phyloP scores from a whole-genome alignment of 768 basidiomycete genomes.

The Mycena haematopus region DNA sequence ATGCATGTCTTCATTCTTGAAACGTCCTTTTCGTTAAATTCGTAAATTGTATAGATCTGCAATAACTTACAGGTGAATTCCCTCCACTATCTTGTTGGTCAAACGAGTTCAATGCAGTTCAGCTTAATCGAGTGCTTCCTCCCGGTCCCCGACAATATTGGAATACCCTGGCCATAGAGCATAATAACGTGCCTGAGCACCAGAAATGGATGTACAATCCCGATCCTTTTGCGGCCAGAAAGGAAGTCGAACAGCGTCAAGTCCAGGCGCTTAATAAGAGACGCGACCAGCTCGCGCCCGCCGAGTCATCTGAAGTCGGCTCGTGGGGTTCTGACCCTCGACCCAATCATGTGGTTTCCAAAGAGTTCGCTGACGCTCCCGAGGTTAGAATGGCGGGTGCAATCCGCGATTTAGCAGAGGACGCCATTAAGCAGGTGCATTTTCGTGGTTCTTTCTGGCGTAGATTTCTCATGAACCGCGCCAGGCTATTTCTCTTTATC shows the following conservation, averaged over 20 bases:
- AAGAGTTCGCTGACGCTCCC: constrained; percentile 55
- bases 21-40: constrained; percentile 34
- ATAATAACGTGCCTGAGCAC: constrained; percentile 70
- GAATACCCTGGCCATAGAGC: constrained; percentile 75
- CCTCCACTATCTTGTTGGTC: constrained; percentile 76
- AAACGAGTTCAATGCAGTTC: constrained; percentile 73
- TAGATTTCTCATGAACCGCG: constrained; percentile 22
- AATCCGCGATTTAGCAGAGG: constrained; percentile 83
- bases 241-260: constrained; percentile 71
- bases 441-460: constrained; percentile 1
- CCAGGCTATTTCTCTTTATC: constrained; percentile 60
- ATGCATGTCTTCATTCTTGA: constrained; percentile 20
- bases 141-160: constrained; percentile 89
- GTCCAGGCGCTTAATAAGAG: constrained; percentile 54
- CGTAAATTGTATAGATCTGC: constrained; percentile 61
- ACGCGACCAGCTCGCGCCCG: constrained; percentile 39
- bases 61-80: constrained; percentile 75
- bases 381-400: constrained; percentile 86
- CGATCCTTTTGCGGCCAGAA: constrained; percentile 83
- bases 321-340: constrained; percentile 32
- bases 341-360: constrained; percentile 32
- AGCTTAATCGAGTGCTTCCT: constrained; percentile 78
- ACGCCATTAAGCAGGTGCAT: constrained; percentile 76
- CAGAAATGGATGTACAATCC: constrained; percentile 87
- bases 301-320: constrained; percentile 13